Evolutionary conservation across 805 yeast species (phyloP).

Genomic region (Saturnispora ahearnii): DNA sequence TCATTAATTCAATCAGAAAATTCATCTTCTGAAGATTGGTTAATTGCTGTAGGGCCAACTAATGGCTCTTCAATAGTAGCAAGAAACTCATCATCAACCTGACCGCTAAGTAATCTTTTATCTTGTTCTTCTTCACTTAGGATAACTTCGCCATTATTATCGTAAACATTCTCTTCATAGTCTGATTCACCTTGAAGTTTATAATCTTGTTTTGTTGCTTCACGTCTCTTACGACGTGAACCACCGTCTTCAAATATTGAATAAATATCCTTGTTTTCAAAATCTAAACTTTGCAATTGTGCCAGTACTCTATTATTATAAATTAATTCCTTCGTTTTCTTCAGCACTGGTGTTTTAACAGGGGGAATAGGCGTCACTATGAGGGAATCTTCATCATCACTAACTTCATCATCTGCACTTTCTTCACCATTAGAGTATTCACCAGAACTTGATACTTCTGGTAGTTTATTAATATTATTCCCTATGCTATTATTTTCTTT

Average conservation of each 20-base stretch:
- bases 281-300: conserved; percentile 12
- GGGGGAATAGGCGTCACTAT: too few relatives aligned
- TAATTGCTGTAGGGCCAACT: conserved; percentile 2
- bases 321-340: background rate
- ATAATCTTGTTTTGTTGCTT: conserved; percentile 49
- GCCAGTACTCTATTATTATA: conserved; percentile 4
- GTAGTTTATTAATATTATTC: too few relatives aligned
- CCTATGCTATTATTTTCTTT: background rate
- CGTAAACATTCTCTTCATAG: conserved; percentile 34
- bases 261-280: conserved; percentile 12
- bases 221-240: conserved; percentile 6
- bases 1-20: conserved; percentile 1
- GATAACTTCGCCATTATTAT: conserved; percentile 13
- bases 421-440: background rate
- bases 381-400: background rate
- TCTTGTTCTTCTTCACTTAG: conserved; percentile 17
- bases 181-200: conserved; percentile 58
- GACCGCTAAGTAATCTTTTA: conserved; percentile 12
- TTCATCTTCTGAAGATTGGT: conserved; percentile 1
- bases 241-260: conserved; percentile 1
- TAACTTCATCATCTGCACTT: background rate
- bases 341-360: background rate
- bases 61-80: background rate
- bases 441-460: background rate
- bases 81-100: conserved; percentile 7